These are phyloP conservation scores for Strobilomyces dryophilus DNA, from an alignment of 768 basidiomycete species.

Conservation along the genomic window DNA sequence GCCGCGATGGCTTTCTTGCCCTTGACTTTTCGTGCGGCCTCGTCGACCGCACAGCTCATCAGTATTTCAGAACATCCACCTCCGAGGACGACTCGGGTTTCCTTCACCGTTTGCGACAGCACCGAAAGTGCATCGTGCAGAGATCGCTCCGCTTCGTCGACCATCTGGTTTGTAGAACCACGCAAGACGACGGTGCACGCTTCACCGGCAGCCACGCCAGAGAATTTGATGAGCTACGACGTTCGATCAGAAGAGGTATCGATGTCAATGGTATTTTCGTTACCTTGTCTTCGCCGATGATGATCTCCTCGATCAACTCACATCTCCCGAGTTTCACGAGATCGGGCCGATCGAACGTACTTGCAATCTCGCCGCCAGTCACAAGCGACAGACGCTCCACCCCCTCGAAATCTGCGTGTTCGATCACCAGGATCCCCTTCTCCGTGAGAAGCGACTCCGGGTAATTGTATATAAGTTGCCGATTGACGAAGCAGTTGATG, in stretches of 20 bases:
- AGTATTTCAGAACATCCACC: slow-evolving; percentile 98
- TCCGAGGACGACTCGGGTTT: slow-evolving; percentile 90
- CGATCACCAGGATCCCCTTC: slow-evolving; percentile 92
- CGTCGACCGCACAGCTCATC: slow-evolving; percentile 94
- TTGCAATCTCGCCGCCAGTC: slow-evolving; percentile 96
- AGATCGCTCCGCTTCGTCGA: slow-evolving; percentile 97
- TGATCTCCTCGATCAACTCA: slow-evolving; percentile 96
- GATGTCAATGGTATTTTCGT: slow-evolving; percentile 3
- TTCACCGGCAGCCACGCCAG: slow-evolving; percentile 95
- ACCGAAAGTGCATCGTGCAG: slow-evolving; percentile 97
- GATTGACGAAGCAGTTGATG: slow-evolving; percentile 96
- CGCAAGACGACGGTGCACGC: slow-evolving; percentile 98
- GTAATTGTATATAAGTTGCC: slow-evolving; percentile 99
- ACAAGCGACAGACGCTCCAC: slow-evolving; percentile 95
- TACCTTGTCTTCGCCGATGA: slow-evolving; percentile 99
- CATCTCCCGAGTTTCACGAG: slow-evolving; percentile 90
- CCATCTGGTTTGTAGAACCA: slow-evolving; percentile 97
- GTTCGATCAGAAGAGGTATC: not conserved
- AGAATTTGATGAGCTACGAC: slow-evolving; percentile 93
- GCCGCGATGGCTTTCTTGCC: slow-evolving; percentile 97
- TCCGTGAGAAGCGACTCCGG: slow-evolving; percentile 95
- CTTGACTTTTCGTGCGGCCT: slow-evolving; percentile 74
- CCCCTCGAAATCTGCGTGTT: slow-evolving; percentile 98
- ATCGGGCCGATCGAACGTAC: slow-evolving; percentile 91
- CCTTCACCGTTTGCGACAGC: slow-evolving; percentile 95